Evolutionary conservation across 768 basidiomycete species (phyloP).

Genomic region (Termitomyces sp.): DNA sequence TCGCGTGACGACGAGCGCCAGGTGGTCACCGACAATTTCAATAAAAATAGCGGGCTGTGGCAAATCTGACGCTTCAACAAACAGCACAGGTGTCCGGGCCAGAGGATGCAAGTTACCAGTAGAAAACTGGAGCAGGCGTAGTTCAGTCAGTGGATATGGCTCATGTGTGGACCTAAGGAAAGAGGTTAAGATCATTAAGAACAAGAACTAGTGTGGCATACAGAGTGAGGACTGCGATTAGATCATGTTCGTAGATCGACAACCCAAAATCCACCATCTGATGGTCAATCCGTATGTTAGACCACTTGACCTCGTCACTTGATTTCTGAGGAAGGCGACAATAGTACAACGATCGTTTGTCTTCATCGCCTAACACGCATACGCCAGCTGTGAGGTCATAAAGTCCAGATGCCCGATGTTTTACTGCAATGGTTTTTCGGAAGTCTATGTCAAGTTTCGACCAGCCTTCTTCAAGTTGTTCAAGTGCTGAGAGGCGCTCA

Average conservation of each 20-base stretch:
- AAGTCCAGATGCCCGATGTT: not conserved
- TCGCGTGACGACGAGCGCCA: slow-evolving; percentile 8
- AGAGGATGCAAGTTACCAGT: slow-evolving; percentile 6
- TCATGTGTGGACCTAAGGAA: not conserved
- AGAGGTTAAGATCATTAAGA: not conserved
- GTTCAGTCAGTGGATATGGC: not conserved
- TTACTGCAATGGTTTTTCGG: not conserved
- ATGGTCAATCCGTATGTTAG: slow-evolving; percentile 18
- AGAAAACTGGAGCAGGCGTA: slow-evolving; percentile 1
- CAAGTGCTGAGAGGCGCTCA: not conserved
- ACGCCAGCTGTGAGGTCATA: not conserved
- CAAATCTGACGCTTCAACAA: slow-evolving; percentile 18
- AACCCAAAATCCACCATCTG: slow-evolving; percentile 37
- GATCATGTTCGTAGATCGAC: slow-evolving; percentile 36
- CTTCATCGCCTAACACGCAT: not conserved
- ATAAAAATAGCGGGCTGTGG: slow-evolving; percentile 5
- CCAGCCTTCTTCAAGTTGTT: not conserved
- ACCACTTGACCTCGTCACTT: slow-evolving; percentile 22
- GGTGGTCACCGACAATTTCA: slow-evolving; percentile 13
- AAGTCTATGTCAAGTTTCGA: not conserved
- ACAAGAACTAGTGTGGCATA: not conserved
- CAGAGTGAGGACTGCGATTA: slow-evolving; percentile 22
- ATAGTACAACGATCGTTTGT: not conserved
- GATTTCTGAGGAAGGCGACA: not conserved
- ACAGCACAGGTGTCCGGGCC: slow-evolving; percentile 17